Base-by-base conservation (phyloP, 2,329 filamentous ascomycete species). In the Zopfia rhizophila region DNA sequence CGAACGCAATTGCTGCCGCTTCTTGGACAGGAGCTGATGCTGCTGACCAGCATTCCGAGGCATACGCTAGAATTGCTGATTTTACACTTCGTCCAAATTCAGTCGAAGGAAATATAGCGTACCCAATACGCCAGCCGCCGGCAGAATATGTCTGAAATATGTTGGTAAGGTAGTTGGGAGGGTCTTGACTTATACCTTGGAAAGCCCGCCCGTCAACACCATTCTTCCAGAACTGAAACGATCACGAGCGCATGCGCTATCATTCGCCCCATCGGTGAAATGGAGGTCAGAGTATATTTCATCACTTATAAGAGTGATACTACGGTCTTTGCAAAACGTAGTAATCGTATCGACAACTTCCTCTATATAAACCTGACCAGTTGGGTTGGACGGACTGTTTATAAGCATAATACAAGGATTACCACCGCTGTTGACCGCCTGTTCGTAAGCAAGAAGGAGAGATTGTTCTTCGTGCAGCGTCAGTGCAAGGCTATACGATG, bases 381-480 rank as follows among this genome's bases (percentile, higher is more conserved):
- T 45, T 7, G 41, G 41, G 14, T 45, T 45, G n/a, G 41, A 45
- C 4, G 41, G 41, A 24, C 41, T 45, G 27, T 45, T 45, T 32
- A 45, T 25, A 7, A 45, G 41, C 32, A 45, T 24, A 11, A 38
- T 31, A 5, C 41, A 27, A 8, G 41, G 41, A 5, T 24, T 16
- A 6, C 12, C 33, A 3, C 33, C 33, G 11, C 10, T 12, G 12
- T 23, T 13, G 2, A 27, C 7, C 1, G 41, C 41, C 7, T 25
- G 6, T 12, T 38, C 16, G 19, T 37, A 45, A 3, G n/a, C n/a
- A n/a, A n/a, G n/a, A n/a, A n/a, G n/a, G n/a, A n/a, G n/a, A n/a
- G n/a, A n/a, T n/a, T n/a, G n/a, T n/a, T n/a, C 21, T 22, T 18
- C 21, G 7, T 13, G 13, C 5, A 37, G 6, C 12, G 30, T 17